phyloP scores from a whole-genome alignment of 192 early-diverging fungal species.

The Funneliformis mosseae region DNA sequence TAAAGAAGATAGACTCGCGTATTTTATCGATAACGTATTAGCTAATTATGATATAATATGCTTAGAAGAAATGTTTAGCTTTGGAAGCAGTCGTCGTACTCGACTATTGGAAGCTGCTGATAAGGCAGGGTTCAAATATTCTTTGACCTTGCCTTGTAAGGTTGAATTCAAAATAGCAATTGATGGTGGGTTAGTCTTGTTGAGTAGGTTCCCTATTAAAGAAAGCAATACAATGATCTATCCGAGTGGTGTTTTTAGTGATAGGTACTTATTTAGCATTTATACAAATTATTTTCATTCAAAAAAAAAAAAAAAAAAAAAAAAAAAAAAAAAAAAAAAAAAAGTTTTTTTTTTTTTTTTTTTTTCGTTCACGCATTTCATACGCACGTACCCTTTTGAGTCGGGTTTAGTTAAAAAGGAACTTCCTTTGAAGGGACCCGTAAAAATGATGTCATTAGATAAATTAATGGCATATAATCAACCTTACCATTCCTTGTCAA shows the following conservation, averaged over 20 bases:
- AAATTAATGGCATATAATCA: no score
- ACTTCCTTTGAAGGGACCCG: no score
- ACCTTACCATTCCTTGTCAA: no score
- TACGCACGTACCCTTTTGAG: no score
- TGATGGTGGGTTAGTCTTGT: conserved; percentile 80
- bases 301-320: no score
- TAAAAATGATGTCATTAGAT: no score
- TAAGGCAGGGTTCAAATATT: conserved; percentile 67
- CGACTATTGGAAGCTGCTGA: conserved; percentile 63
- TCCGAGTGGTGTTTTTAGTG: conserved; percentile 66
- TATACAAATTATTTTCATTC: background rate
- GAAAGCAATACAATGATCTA: conserved; percentile 59
- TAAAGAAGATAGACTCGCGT: conserved; percentile 76
- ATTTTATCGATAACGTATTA: conserved; percentile 66
- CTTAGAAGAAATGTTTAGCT: conserved; percentile 85
- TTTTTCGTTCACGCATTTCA: no score
- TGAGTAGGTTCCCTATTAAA: conserved; percentile 73
- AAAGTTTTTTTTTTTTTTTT: no score
- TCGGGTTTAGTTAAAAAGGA: no score
- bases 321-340: no score
- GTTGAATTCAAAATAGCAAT: conserved; percentile 62
- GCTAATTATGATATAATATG: conserved; percentile 78
- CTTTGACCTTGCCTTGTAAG: conserved; percentile 61
- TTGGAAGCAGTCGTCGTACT: conserved; percentile 60
- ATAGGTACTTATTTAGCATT: conserved; percentile 59